Evolutionary conservation across 2,329 filamentous ascomycete species (phyloP).

Genomic region (Colletotrichum neosansevieriae): DNA sequence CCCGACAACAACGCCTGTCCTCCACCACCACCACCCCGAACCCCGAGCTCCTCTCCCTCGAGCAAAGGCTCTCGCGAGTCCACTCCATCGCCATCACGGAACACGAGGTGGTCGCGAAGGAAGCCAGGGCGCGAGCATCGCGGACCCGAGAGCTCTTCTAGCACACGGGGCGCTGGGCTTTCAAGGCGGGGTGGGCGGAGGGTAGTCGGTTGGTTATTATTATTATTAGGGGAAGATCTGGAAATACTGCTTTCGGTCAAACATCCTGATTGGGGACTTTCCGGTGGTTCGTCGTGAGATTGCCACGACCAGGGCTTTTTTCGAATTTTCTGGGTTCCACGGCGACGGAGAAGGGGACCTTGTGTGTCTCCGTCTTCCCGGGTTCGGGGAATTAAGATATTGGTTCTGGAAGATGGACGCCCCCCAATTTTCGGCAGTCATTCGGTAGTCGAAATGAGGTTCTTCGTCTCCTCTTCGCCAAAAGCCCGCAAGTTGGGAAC

Average conservation of each 20-base stretch:
- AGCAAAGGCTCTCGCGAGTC: background rate
- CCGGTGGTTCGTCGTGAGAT: background rate
- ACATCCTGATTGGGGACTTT: background rate
- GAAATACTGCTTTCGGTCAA: background rate
- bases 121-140: background rate
- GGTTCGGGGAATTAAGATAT: background rate
- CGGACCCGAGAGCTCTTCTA: too few species aligned
- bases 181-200: background rate
- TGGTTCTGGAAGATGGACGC: background rate
- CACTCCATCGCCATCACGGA: constrained; percentile 3
- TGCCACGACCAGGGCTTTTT: background rate
- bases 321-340: too few species aligned
- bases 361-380: constrained; percentile 1
- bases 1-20: background rate
- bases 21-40: background rate
- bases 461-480: background rate
- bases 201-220: background rate
- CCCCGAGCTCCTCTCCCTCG: background rate
- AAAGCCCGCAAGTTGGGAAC: background rate
- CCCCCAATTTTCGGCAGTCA: background rate
- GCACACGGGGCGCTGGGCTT: too few species aligned
- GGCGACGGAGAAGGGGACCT: background rate
- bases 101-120: background rate
- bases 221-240: background rate
- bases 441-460: constrained; percentile 5